A percentile compares a stretch with the other conserved stretches of the same genome.
Conservation (phyloP, 495 filamentous ascomycete species). For the Pseudomonodictys pantanalensis region DNA sequence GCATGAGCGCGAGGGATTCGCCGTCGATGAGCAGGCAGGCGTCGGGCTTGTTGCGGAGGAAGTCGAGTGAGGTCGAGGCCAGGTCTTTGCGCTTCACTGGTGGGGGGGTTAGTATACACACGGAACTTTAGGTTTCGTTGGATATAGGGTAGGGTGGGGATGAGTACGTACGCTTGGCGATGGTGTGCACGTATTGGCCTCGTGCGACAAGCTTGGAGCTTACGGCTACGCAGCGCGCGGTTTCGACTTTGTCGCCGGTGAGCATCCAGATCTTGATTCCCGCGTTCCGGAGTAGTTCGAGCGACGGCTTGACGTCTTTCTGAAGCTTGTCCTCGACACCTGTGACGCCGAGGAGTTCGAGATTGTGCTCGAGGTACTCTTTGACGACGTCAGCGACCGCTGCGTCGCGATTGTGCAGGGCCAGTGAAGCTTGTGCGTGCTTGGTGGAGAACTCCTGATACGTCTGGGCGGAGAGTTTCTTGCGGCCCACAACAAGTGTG, state of each 20-base stretch:
- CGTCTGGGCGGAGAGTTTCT: constrained; percentile 68
- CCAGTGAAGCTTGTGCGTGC: constrained; percentile 76
- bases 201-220: constrained; percentile 90
- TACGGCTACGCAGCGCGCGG: constrained; percentile 93
- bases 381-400: constrained; percentile 76
- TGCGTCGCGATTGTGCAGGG: constrained; percentile 72
- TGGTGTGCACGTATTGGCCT: constrained; percentile 93
- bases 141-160: constrained; percentile 38
- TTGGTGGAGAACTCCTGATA: constrained; percentile 73
- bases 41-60: constrained; percentile 80
- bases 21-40: constrained; percentile 95
- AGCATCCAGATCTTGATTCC: constrained; percentile 99
- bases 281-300: constrained; percentile 93
- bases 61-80: constrained; percentile 81
- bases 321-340: constrained; percentile 98
- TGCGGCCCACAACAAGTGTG: constrained; percentile 89
- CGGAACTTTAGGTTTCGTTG: constrained; percentile 10
- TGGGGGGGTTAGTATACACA: constrained; percentile 1
- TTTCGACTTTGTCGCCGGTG: constrained; percentile 98
- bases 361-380: constrained; percentile 79
- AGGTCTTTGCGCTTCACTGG: constrained; percentile 64
- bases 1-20: constrained; percentile 77
- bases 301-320: constrained; percentile 86
- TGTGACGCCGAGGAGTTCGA: constrained; percentile 92
- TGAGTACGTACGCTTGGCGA: constrained; percentile 60